Conservation (phyloP, 169 alveolate species). For the Plasmodium vivax region DNA sequence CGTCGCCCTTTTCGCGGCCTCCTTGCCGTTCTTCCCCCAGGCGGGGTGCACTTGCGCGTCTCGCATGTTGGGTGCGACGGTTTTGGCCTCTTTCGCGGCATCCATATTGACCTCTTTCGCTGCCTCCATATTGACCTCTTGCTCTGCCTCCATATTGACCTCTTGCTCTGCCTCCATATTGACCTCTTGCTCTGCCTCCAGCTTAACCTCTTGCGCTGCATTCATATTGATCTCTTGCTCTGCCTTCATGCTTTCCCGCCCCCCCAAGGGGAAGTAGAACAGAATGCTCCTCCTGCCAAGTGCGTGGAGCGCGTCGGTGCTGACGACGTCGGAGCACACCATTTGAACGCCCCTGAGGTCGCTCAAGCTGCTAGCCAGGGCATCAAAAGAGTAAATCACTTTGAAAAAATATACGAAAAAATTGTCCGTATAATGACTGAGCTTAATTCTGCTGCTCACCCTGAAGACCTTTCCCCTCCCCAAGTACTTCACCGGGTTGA, state of each 20-base stretch:
- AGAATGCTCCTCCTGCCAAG: slow-evolving; percentile 30
- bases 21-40: neutral
- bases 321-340: slow-evolving; percentile 36
- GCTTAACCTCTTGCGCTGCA: neutral
- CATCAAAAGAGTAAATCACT: slow-evolving; percentile 16
- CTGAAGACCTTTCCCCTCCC: slow-evolving; percentile 50
- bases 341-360: slow-evolving; percentile 67
- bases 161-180: neutral
- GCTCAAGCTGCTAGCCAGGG: slow-evolving; percentile 1
- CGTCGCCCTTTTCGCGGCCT: neutral
- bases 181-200: neutral
- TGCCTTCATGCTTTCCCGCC: neutral
- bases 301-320: neutral
- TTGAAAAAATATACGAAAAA: slow-evolving; percentile 66
- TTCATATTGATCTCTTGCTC: neutral
- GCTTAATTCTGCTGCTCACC: slow-evolving; percentile 22
- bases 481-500: slow-evolving; percentile 26
- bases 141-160: neutral
- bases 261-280: slow-evolving; percentile 16
- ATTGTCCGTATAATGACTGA: slow-evolving; percentile 34
- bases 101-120: neutral
- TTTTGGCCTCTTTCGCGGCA: neutral
- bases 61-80: neutral
- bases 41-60: neutral
- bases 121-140: neutral